These are phyloP conservation scores for Botryotinia narcissicola DNA, from an alignment of 2,329 filamentous ascomycete species.

Conservation along the genomic window DNA sequence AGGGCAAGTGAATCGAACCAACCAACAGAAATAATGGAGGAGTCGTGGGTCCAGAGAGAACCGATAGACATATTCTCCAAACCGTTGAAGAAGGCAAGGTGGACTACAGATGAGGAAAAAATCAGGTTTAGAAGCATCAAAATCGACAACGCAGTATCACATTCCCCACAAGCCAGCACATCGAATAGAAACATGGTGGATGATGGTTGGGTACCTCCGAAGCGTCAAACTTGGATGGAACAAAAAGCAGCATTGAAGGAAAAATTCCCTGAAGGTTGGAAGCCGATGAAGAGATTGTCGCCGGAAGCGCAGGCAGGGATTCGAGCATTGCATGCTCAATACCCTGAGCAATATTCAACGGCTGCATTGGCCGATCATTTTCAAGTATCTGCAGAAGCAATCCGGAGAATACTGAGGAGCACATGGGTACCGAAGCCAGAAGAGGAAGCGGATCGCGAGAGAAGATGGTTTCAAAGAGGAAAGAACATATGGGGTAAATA, in stretches of 20 bases:
- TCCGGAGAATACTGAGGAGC: slow-evolving; percentile 79
- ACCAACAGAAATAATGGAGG: background rate
- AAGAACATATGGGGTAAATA: slow-evolving; percentile 57
- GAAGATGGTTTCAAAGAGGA: slow-evolving; percentile 61
- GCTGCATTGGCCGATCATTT: slow-evolving; percentile 73
- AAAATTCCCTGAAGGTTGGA: slow-evolving; percentile 83
- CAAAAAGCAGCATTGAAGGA: slow-evolving; percentile 72
- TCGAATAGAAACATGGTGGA: slow-evolving; percentile 6
- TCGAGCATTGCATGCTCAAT: slow-evolving; percentile 72
- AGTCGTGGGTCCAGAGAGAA: background rate
- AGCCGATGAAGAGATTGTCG: slow-evolving; percentile 80
- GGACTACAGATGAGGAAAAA: background rate
- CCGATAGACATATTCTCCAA: slow-evolving; percentile 6
- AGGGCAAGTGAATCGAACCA: background rate
- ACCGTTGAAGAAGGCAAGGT: slow-evolving; percentile 9
- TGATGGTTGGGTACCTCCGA: slow-evolving; percentile 26
- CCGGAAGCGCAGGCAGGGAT: slow-evolving; percentile 92
- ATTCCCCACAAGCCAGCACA: slow-evolving; percentile 19
- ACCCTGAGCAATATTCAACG: slow-evolving; percentile 75
- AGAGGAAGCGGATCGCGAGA: slow-evolving; percentile 56
- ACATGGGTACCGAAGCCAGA: slow-evolving; percentile 65
- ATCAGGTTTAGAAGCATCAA: slow-evolving; percentile 15
- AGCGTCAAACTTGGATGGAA: slow-evolving; percentile 62
- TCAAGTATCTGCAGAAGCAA: slow-evolving; percentile 80
- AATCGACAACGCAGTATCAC: slow-evolving; percentile 18